A percentile compares a stretch with the other conserved stretches of the same genome.
phyloP scores from a whole-genome alignment of 2,329 filamentous ascomycete species.

The Colletotrichum sp. region DNA sequence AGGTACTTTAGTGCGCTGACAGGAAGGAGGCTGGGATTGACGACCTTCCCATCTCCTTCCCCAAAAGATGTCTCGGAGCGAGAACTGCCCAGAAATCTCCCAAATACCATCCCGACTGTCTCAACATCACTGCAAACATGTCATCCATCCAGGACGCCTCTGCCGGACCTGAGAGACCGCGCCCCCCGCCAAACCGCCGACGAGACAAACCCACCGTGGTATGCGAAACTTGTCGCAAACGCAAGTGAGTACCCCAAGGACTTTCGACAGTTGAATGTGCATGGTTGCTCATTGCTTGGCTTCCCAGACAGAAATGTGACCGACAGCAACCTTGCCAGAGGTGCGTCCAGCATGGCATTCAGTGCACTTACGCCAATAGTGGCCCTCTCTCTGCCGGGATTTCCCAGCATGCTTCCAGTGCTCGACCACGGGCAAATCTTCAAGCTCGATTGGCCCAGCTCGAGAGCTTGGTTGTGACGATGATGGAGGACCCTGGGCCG shows the following conservation, averaged over 20 bases:
- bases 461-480: conserved; percentile 31
- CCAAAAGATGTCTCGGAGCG: background rate
- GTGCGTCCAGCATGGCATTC: conserved; percentile 24
- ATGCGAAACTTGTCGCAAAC: conserved; percentile 36
- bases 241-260: conserved; percentile 31
- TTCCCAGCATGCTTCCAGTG: background rate
- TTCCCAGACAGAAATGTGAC: conserved; percentile 27
- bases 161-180: background rate
- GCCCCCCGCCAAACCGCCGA: conserved; percentile 26
- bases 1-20: background rate
- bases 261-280: background rate
- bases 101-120: background rate
- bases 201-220: conserved; percentile 39
- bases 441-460: conserved; percentile 31
- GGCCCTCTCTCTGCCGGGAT: background rate
- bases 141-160: background rate
- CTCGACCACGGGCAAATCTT: background rate
- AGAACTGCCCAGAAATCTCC: background rate
- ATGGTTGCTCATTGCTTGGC: background rate
- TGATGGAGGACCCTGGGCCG: conserved; percentile 24
- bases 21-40: background rate
- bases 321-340: conserved; percentile 26
- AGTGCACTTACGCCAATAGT: conserved; percentile 29
- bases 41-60: background rate
- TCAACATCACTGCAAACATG: background rate